Evolutionary conservation across 2,329 filamentous ascomycete species (phyloP).

Genomic region (Hymenoscyphus fraxineus): DNA sequence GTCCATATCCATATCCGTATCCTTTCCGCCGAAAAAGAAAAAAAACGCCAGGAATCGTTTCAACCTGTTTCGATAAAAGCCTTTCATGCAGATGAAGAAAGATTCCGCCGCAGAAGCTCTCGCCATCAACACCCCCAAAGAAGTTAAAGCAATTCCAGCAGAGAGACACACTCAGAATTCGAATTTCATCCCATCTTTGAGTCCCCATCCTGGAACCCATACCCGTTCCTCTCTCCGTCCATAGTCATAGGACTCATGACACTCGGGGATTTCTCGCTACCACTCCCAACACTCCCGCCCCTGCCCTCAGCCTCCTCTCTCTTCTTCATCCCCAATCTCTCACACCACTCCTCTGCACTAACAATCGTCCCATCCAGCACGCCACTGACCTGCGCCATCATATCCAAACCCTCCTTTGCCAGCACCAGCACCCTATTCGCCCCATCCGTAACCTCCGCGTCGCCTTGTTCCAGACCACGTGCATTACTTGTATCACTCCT

Average conservation of each 20-base stretch:
- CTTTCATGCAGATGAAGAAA: no score
- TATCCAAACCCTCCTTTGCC: slow-evolving; percentile 85
- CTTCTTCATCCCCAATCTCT: slow-evolving; percentile 57
- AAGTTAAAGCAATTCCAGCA: not conserved
- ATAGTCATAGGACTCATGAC: slow-evolving; percentile 12
- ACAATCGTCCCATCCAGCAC: slow-evolving; percentile 86
- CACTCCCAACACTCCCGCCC: not conserved
- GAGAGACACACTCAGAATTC: not conserved
- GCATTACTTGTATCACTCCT: slow-evolving; percentile 31
- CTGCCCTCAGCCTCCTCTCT: slow-evolving; percentile 28
- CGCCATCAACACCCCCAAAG: no score
- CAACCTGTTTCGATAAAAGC: no score
- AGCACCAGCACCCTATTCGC: slow-evolving; percentile 80
- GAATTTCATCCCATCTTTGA: slow-evolving; percentile 21
- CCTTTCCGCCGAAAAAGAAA: no score
- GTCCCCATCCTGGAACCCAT: slow-evolving; percentile 16
- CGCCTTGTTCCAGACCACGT: slow-evolving; percentile 39
- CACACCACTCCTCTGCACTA: slow-evolving; percentile 89
- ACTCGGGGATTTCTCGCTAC: slow-evolving; percentile 19
- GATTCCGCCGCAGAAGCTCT: no score
- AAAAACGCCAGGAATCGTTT: no score
- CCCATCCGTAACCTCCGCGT: slow-evolving; percentile 47
- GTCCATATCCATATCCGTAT: no score
- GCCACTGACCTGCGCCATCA: slow-evolving; percentile 86
- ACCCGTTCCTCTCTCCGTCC: slow-evolving; percentile 7